Evolutionary conservation across 345 rosid species (phyloP), one percentile per base, ranked within the genome.

Genomic region (Aquilaria sinensis): DNA sequence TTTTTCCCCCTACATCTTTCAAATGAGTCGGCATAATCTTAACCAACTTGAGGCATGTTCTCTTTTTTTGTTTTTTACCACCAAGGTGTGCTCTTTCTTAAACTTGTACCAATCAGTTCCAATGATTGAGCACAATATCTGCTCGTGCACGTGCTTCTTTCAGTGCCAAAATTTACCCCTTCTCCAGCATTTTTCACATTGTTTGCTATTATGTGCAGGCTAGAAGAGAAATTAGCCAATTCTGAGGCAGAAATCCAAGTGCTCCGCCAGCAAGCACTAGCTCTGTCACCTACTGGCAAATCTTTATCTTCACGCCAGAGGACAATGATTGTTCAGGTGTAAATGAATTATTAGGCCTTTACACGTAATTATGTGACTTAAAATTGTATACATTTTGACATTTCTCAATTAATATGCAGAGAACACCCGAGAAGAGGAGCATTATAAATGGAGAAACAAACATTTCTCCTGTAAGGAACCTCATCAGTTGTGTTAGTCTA

Each of bases 241-340:
- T 85, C 88, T 48, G 99, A 95, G 75, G 88, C 99, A 2, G 99
- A 95, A 75, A 95, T 77, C 81, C 99, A 95, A 84, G 97, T 95
- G 47, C 93, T 95, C 50, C 92, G 99, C 54, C 96, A 95, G 76
- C 99, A 95, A 75, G 92, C 99, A 63, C 77, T 95, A 70, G 77
- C 93, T 63, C 81, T 95, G 66, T 91, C 99, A 13, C 97, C 99
- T 47, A 95, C 97, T 52, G 92, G 93, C 58, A 91, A 87, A 79
- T 56, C 87, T 66, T 68, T 88, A 75, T 63, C 96, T 61, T 73
- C 78, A 1, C 83, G 90, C 65, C 85, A 86, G 63, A 89, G 78
- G 74, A 80, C 93, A 61, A 71, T 79, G 73, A 67, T 79, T 79
- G 70, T 86, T 72, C 97, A 80, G 91, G 99, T 95, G 62, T 46